Conservation (phyloP, 139 green algal species). For the Coelastrella sp. region DNA sequence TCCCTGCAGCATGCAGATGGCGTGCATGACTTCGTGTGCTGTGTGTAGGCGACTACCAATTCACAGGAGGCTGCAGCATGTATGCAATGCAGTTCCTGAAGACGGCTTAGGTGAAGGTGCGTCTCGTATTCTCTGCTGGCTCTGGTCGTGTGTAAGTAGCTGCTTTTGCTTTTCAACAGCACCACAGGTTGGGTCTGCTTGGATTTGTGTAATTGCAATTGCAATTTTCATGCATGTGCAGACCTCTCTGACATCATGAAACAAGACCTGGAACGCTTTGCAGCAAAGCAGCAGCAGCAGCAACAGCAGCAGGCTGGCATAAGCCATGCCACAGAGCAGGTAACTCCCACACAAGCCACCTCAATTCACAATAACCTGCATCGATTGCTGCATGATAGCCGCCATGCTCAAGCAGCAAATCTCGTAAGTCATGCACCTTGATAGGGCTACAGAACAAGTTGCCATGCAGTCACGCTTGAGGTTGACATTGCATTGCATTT, state of each 20-base stretch:
- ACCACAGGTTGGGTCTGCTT: too few relatives aligned
- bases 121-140: background rate
- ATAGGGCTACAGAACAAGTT: too few relatives aligned
- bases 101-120: slow-evolving; percentile 30
- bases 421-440: too few relatives aligned
- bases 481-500: background rate
- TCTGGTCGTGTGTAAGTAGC: background rate
- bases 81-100: background rate
- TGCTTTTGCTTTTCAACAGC: too few relatives aligned
- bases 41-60: background rate
- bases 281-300: slow-evolving; percentile 16
- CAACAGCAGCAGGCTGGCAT: background rate
- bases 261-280: slow-evolving; percentile 61
- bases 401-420: too few relatives aligned
- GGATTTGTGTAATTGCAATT: background rate
- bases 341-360: too few relatives aligned
- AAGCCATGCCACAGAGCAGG: background rate
- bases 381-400: too few relatives aligned
- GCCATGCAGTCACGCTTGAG: too few relatives aligned
- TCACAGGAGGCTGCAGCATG: background rate
- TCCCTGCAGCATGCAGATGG: too few relatives aligned
- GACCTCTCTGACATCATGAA: slow-evolving; percentile 50
- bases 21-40: background rate
- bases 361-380: too few relatives aligned
- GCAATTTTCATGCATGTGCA: background rate